Base-by-base conservation (phyloP, 805 yeast genomes). In the Ogataea saltuana region DNA sequence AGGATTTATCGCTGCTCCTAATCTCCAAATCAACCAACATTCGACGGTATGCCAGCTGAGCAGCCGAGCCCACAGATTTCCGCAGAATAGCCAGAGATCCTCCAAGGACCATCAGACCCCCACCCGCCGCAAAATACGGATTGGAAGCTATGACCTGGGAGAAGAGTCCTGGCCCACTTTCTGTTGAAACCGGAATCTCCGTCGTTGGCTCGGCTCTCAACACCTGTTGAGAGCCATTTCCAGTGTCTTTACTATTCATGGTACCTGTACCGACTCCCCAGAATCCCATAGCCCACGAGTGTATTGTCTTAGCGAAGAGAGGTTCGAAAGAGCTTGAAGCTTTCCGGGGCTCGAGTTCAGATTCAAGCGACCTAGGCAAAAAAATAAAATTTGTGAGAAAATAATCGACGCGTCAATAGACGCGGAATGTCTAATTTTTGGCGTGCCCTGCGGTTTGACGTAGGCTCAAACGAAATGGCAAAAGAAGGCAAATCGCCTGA, bases 51-150 rank as follows among this genome's bases (percentile, higher is more conserved):
- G 87, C 61, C 33, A 93, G 75, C 2, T 80, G 70, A 1, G 91
- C 79, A 1, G 80, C 69, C 39, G 83, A 75, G 33, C 78, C 70
- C 1, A 84, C 64, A 1, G 88, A 88, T 45, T 78, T 81, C 38
- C 96, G 71, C 0, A 88, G 81, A 6, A 88, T 54, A 0, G 97
- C 95, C 25, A 93, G 65, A 1, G 83, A 84, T 0, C 96, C 89
- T n/a, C 99, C 99, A 2, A 93, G 69, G 3, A 90, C 70, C 99
- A 93, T 93, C 30, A 93, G 70, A 0, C 99, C 99, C 55, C 97
- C 97, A 58, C 99, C 99, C 0, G 98, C 99, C 1, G 97, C 93
- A 69, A 93, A 91, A 63, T 88, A 89, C n/a, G 97, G 98, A 61
- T 91, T 91, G 27, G 59, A 51, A 1, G 56, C 43, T 19, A 62